Evolutionary conservation across 164 flowering plant genomes (phyloP).

Genomic region (Kalanchoe fedtschenkoi): DNA sequence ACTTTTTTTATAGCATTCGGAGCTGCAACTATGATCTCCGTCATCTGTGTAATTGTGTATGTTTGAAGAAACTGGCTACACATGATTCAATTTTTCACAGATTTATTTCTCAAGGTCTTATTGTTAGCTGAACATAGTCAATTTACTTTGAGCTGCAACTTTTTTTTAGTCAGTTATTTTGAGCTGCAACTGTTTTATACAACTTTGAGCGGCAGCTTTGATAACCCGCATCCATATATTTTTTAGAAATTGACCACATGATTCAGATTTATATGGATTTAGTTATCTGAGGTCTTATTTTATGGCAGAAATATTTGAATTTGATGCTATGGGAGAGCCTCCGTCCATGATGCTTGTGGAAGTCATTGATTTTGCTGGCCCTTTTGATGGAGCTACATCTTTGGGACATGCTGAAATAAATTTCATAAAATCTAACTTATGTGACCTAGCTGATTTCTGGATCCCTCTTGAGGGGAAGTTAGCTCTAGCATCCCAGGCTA

Average conservation of each 20-base stretch:
- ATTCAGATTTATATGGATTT: too few relatives aligned
- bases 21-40: neutral
- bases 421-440: conserved; percentile 59
- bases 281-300: neutral
- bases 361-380: conserved; percentile 95
- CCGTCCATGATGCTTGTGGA: conserved; percentile 84
- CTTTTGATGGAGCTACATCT: conserved; percentile 80
- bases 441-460: conserved; percentile 84
- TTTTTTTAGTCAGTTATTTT: too few relatives aligned
- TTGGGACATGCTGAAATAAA: conserved; percentile 86
- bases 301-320: conserved; percentile 82
- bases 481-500: conserved; percentile 84
- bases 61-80: neutral
- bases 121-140: too few relatives aligned
- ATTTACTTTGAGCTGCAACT: too few relatives aligned
- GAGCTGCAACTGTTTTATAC: too few relatives aligned
- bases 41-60: neutral
- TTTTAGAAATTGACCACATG: too few relatives aligned
- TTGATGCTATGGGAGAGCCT: conserved; percentile 96
- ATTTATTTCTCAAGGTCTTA: neutral
- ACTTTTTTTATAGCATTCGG: too few relatives aligned
- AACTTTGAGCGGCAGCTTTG: too few relatives aligned
- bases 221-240: too few relatives aligned
- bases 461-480: conserved; percentile 85
- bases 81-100: neutral